Conservation (phyloP, 805 yeast species). For the Candida silvicultrix region DNA sequence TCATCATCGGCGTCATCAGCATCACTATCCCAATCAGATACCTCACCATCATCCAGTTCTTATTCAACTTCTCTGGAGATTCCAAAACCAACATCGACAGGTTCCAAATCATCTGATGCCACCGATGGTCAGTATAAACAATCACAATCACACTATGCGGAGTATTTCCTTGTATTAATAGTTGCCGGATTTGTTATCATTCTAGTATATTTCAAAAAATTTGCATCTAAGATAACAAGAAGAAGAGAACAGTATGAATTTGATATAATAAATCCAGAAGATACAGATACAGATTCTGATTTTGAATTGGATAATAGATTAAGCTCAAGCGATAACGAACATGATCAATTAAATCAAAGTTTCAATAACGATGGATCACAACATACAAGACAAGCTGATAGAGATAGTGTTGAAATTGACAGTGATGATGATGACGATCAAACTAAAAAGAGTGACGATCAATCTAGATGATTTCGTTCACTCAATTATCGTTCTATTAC, state of each 20-base stretch:
- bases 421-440: neutral
- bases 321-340: conserved; percentile 21
- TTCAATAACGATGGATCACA: neutral
- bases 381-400: neutral
- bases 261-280: conserved; percentile 37
- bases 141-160: conserved; percentile 42
- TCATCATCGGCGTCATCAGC: neutral
- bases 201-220: conserved; percentile 34
- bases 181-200: conserved; percentile 49
- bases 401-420: conserved; percentile 2
- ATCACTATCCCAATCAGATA: too few species aligned
- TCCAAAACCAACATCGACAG: conserved; percentile 8
- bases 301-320: conserved; percentile 74
- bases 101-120: conserved; percentile 10
- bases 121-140: conserved; percentile 34
- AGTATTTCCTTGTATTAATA: conserved; percentile 54
- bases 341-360: conserved; percentile 9
- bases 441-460: neutral
- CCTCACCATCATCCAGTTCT: neutral
- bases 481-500: too few species aligned
- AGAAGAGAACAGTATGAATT: conserved; percentile 30
- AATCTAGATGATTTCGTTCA: neutral
- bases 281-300: conserved; percentile 61
- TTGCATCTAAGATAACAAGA: conserved; percentile 34
- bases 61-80: neutral